These are phyloP conservation scores for Drechslerella coelobrocha DNA, from an alignment of 2,329 filamentous ascomycete genomes.

Conservation along the genomic window DNA sequence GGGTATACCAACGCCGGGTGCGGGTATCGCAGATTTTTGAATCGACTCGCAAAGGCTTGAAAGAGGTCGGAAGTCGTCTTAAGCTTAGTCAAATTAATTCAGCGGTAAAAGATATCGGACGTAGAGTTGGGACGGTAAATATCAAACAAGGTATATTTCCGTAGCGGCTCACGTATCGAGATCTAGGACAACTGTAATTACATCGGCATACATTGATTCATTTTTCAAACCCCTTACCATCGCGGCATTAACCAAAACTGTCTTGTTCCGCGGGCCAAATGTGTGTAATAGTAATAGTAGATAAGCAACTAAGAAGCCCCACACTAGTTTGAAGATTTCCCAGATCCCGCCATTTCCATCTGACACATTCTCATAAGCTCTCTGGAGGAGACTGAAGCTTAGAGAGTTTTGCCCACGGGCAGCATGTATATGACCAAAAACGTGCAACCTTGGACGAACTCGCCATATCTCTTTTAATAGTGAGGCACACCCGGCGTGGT, in stretches of 20 bases:
- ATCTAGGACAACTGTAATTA: slow-evolving; percentile 1
- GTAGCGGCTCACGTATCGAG: neutral
- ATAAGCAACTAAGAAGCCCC: neutral
- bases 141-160: too few species aligned
- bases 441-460: slow-evolving; percentile 75
- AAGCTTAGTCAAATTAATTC: too few species aligned
- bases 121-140: too few species aligned
- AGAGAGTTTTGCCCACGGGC: slow-evolving; percentile 73
- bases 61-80: too few species aligned
- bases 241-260: slow-evolving; percentile 28
- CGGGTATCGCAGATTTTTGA: too few species aligned
- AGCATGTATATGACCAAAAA: slow-evolving; percentile 86
- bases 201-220: slow-evolving; percentile 2
- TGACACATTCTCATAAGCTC: slow-evolving; percentile 72
- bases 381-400: slow-evolving; percentile 77
- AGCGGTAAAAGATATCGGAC: too few species aligned
- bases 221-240: slow-evolving; percentile 31
- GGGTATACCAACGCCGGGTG: too few species aligned
- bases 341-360: slow-evolving; percentile 52
- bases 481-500: slow-evolving; percentile 72
- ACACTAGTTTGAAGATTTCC: slow-evolving; percentile 10
- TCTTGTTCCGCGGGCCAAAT: neutral
- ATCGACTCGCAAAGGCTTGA: too few species aligned
- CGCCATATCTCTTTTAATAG: slow-evolving; percentile 76
- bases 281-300: neutral